Conservation (phyloP, 2,329 filamentous ascomycete genomes). For the Monosporascus sp. region DNA sequence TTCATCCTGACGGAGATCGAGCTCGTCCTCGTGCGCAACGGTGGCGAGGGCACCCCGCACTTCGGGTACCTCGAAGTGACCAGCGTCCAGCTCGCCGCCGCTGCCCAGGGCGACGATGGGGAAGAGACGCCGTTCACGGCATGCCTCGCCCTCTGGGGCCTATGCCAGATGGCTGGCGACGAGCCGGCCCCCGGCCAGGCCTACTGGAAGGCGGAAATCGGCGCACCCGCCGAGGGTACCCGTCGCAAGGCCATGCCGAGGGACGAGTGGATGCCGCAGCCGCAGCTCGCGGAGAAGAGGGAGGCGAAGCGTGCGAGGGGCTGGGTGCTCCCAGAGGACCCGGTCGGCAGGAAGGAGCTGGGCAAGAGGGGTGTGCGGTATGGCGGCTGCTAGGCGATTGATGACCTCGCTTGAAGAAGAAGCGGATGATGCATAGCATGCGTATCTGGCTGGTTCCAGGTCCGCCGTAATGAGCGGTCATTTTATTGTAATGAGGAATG, state of each 20-base stretch:
- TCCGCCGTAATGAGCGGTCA: background rate
- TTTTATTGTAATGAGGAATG: too few species aligned
- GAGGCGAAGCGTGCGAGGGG: constrained; percentile 69
- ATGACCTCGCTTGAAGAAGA: background rate
- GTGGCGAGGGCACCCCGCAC: constrained; percentile 64
- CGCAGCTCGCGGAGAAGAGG: constrained; percentile 68
- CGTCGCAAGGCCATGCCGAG: constrained; percentile 64
- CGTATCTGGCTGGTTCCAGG: background rate
- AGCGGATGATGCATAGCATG: too few species aligned
- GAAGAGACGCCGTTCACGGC: constrained; percentile 56
- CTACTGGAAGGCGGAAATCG: constrained; percentile 66
- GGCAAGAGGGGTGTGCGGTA: constrained; percentile 61
- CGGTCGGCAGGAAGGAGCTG: constrained; percentile 65
- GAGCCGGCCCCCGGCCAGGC: constrained; percentile 54
- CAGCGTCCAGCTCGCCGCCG: constrained; percentile 47
- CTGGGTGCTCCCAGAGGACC: constrained; percentile 73
- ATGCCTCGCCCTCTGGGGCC: constrained; percentile 69
- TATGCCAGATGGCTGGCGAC: constrained; percentile 66
- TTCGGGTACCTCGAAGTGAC: constrained; percentile 85
- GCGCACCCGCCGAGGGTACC: constrained; percentile 68
- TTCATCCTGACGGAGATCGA: constrained; percentile 97
- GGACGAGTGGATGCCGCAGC: constrained; percentile 71
- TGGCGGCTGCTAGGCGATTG: constrained; percentile 32
- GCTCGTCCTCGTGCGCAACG: constrained; percentile 82
- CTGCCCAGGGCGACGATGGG: constrained; percentile 26